Evolutionary conservation across 1,284 basidiomycete species (phyloP).

Genomic region (Mycena sp.): DNA sequence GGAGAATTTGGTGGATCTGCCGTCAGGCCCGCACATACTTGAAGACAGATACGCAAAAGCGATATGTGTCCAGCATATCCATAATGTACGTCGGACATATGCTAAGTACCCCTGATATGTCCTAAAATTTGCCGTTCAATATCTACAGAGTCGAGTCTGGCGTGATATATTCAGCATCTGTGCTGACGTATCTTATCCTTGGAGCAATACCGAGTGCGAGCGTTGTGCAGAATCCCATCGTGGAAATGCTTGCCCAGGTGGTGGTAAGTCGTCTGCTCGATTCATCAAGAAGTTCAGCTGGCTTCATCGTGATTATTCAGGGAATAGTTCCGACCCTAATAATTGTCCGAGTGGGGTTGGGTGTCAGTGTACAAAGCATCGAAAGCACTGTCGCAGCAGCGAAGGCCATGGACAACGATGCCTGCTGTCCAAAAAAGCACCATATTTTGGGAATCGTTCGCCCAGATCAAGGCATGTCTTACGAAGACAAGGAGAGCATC

Average conservation of each 20-base stretch:
- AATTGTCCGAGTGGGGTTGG: slow-evolving; percentile 6
- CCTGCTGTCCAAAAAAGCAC: too few species aligned
- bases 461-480: too few species aligned
- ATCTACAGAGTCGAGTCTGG: slow-evolving; percentile 12
- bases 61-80: not conserved
- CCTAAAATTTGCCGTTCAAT: not conserved
- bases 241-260: slow-evolving; percentile 5
- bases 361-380: not conserved
- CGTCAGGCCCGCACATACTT: not conserved
- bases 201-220: not conserved
- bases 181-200: not conserved
- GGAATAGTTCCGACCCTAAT: slow-evolving; percentile 6
- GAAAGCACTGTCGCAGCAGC: not conserved
- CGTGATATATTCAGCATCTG: slow-evolving; percentile 3
- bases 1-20: slow-evolving; percentile 18
- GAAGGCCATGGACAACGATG: too few species aligned
- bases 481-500: too few species aligned
- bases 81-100: not conserved
- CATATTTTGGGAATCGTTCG: too few species aligned
- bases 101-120: too few species aligned
- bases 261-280: not conserved
- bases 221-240: not conserved
- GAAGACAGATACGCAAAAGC: not conserved
- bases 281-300: not conserved
- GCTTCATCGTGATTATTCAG: not conserved